Conservation (phyloP, 2,329 filamentous ascomycete species). For the Escovopsis sp. region DNA sequence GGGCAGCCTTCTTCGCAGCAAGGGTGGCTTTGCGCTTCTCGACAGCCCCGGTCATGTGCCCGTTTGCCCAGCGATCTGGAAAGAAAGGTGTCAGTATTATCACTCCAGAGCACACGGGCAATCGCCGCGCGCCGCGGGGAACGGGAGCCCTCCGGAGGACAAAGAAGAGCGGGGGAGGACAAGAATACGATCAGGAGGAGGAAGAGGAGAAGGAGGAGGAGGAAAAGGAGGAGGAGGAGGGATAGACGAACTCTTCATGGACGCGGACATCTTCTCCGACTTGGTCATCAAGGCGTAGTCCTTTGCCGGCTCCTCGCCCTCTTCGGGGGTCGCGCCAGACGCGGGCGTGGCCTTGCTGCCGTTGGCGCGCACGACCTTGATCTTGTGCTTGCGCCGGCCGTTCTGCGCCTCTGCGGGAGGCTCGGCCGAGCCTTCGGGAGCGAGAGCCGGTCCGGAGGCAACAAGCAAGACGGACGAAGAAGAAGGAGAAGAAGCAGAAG, state of each 20-base stretch:
- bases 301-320: constrained; percentile 29
- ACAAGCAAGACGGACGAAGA: too few species aligned
- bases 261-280: constrained; percentile 51
- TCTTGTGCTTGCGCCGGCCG: constrained; percentile 22
- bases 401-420: not conserved
- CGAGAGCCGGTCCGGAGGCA: too few species aligned
- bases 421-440: too few species aligned
- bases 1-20: constrained; percentile 40
- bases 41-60: constrained; percentile 45
- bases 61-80: constrained; percentile 43
- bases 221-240: too few species aligned
- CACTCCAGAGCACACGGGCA: too few species aligned
- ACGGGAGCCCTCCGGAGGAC: not conserved
- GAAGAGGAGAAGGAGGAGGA: too few species aligned
- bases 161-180: not conserved
- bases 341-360: constrained; percentile 18
- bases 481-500: constrained; percentile 1
- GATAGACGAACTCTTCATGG: constrained; percentile 42
- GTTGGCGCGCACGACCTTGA: constrained; percentile 22
- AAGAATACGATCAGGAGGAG: too few species aligned
- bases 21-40: constrained; percentile 46
- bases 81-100: constrained; percentile 12
- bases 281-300: constrained; percentile 49
- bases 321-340: constrained; percentile 12
- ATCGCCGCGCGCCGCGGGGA: too few species aligned